phyloP scores from a whole-genome alignment of 2,329 filamentous ascomycete species.

The Emmonsiellopsis sp. region DNA sequence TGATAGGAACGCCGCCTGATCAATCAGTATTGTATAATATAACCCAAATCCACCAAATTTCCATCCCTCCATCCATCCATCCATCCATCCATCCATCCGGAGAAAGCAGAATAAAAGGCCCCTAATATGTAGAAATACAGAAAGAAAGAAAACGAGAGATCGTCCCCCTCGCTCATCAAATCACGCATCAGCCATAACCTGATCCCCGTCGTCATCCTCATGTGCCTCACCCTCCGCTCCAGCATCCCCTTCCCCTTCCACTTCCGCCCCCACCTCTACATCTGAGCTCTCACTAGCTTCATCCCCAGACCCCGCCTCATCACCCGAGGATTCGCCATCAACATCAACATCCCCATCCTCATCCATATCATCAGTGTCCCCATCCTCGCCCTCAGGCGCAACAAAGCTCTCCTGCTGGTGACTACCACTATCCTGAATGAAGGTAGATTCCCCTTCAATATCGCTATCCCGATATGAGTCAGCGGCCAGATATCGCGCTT shows the following conservation, averaged over 20 bases:
- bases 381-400: constrained; percentile 8
- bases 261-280: constrained; percentile 11
- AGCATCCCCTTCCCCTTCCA: constrained; percentile 17
- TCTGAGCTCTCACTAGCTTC: too few species aligned
- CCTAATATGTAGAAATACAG: not conserved
- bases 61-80: not conserved
- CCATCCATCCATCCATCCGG: not conserved
- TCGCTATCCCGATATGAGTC: not conserved
- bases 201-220: constrained; percentile 7
- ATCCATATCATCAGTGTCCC: constrained; percentile 16
- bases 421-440: constrained; percentile 16
- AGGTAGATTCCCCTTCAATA: constrained; percentile 12
- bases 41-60: too few species aligned
- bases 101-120: not conserved
- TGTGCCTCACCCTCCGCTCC: constrained; percentile 9
- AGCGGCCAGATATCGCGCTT: constrained; percentile 16
- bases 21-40: too few species aligned
- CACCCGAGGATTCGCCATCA: constrained; percentile 24
- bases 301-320: constrained; percentile 4
- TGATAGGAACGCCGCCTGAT: too few species aligned
- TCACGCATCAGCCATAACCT: constrained; percentile 4
- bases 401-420: not conserved
- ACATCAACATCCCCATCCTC: constrained; percentile 25
- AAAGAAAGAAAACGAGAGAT: not conserved
- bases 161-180: not conserved